A percentile compares a stretch with the other conserved stretches of the same genome.
Evolutionary conservation across 2,329 filamentous ascomycete genomes (phyloP).

Genomic region (Pseudogymnoascus sp.): DNA sequence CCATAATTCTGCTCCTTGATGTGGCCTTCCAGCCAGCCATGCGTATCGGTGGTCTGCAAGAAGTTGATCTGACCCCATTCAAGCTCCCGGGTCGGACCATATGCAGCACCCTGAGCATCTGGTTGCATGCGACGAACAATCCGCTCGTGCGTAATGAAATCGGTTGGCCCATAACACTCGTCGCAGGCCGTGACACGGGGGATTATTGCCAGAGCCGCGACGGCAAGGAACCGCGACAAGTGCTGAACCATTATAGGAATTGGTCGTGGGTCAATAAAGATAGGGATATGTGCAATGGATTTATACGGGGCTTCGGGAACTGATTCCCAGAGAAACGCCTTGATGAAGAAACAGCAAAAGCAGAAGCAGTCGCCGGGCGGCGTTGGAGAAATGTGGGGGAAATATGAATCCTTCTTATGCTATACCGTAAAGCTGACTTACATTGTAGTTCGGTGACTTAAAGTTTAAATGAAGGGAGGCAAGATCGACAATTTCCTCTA

Average conservation of each 20-base stretch:
- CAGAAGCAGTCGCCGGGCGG: background rate
- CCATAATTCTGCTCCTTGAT: slow-evolving; percentile 88
- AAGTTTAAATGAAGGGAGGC: background rate
- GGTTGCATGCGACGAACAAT: slow-evolving; percentile 44
- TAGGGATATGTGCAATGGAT: background rate
- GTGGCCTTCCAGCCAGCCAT: slow-evolving; percentile 94
- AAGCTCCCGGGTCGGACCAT: slow-evolving; percentile 57
- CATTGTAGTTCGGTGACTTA: background rate
- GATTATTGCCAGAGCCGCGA: slow-evolving; percentile 18
- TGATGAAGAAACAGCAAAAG: background rate
- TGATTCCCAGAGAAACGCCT: background rate
- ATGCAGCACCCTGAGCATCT: slow-evolving; percentile 35
- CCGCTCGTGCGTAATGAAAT: slow-evolving; percentile 38
- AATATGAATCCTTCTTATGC: background rate
- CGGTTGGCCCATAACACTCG: slow-evolving; percentile 37
- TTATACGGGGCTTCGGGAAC: background rate
- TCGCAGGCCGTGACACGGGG: slow-evolving; percentile 32
- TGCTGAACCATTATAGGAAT: background rate
- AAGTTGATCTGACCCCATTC: slow-evolving; percentile 95
- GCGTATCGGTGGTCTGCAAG: slow-evolving; percentile 91
- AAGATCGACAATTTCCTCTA: background rate
- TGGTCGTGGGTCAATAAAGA: background rate
- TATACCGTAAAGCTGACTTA: background rate
- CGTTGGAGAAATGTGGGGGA: background rate
- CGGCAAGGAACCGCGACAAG: background rate